phyloP scores from a whole-genome alignment of 768 basidiomycete species.

The Xerocomellus dryophilus region DNA sequence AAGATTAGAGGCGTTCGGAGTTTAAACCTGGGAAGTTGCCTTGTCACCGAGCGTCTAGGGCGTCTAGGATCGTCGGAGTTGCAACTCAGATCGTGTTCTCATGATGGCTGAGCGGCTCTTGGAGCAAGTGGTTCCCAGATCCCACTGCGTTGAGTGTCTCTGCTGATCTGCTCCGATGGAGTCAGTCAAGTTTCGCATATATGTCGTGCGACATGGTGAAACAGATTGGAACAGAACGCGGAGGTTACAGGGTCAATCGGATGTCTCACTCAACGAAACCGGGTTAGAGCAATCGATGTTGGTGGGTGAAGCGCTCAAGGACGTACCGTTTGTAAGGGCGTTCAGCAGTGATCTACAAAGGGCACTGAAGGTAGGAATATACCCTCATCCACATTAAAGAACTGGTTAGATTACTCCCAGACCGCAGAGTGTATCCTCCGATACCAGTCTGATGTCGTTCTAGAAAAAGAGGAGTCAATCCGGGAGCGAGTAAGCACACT shows the following conservation, averaged over 20 bases:
- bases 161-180: background rate
- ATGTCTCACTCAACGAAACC: slow-evolving; percentile 59
- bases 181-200: slow-evolving; percentile 42
- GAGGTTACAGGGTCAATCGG: slow-evolving; percentile 69
- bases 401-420: background rate
- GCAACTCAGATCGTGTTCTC: background rate
- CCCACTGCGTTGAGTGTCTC: background rate
- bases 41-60: too few species aligned
- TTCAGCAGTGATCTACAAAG: slow-evolving; percentile 62
- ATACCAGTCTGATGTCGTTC: background rate
- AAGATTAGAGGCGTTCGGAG: too few species aligned
- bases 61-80: background rate
- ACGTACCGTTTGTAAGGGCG: slow-evolving; percentile 53
- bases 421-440: slow-evolving; percentile 1
- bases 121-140: background rate
- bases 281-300: slow-evolving; percentile 47
- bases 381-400: background rate
- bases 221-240: slow-evolving; percentile 58
- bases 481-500: background rate
- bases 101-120: background rate
- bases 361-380: slow-evolving; percentile 53
- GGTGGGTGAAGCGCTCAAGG: slow-evolving; percentile 50
- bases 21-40: too few species aligned
- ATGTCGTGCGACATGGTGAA: slow-evolving; percentile 72
- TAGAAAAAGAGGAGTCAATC: background rate